Percentiles rank a stretch among this genome's conserved stretches.
phyloP scores from a whole-genome alignment of 179 eudicot species.

The Beta macrorhiza region DNA sequence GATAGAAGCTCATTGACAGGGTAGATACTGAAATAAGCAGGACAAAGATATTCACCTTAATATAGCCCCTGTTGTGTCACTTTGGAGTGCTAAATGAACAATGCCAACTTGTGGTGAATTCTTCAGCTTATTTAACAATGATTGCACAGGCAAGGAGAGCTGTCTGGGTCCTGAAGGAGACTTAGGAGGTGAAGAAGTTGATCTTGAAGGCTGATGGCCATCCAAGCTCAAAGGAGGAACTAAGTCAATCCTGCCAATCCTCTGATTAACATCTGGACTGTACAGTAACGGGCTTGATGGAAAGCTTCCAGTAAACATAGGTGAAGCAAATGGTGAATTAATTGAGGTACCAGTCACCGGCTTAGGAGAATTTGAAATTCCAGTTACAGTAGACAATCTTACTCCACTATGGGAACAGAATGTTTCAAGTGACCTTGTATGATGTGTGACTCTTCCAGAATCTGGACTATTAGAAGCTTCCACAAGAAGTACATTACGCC shows the following conservation, averaged over 20 bases:
- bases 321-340: slow-evolving; percentile 78
- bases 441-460: slow-evolving; percentile 87
- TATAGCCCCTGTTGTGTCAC: slow-evolving; percentile 81
- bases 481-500: slow-evolving; percentile 85
- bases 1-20: neutral
- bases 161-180: slow-evolving; percentile 75
- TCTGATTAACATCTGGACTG: slow-evolving; percentile 72
- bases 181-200: slow-evolving; percentile 60
- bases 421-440: slow-evolving; percentile 84
- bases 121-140: slow-evolving; percentile 71
- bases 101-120: slow-evolving; percentile 88
- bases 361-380: slow-evolving; percentile 47
- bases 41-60: slow-evolving; percentile 51
- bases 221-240: slow-evolving; percentile 96
- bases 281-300: slow-evolving; percentile 81
- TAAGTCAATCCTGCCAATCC: slow-evolving; percentile 65
- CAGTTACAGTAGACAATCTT: slow-evolving; percentile 55
- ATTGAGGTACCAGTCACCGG: slow-evolving; percentile 52
- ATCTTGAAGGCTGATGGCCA: slow-evolving; percentile 63
- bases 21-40: slow-evolving; percentile 7
- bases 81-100: slow-evolving; percentile 88
- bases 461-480: slow-evolving; percentile 91
- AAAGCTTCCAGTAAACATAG: slow-evolving; percentile 98
- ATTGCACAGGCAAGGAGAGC: slow-evolving; percentile 61
- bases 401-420: slow-evolving; percentile 69